Conservation (phyloP, 148 eudicot genomes). For the Rhododendron ovatum region DNA sequence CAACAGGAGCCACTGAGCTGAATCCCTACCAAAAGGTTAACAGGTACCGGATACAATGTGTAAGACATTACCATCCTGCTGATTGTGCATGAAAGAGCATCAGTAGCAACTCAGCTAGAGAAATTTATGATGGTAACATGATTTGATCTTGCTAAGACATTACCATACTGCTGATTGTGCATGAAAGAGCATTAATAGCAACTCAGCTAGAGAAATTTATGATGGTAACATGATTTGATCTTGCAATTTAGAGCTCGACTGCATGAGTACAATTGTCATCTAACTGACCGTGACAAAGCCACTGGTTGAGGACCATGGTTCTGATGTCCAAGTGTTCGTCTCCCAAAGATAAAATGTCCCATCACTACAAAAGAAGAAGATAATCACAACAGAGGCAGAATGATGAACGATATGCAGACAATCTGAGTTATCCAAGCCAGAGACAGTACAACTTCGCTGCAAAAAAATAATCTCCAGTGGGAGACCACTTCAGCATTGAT, state of each 20-base stretch:
- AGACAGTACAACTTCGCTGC: conserved; percentile 81
- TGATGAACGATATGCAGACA: not conserved
- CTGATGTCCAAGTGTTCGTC: conserved; percentile 94
- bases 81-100: not conserved
- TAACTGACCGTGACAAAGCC: conserved; percentile 81
- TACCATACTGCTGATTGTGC: not conserved
- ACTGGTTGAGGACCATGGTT: conserved; percentile 85
- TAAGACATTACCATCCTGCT: not conserved
- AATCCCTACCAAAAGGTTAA: not conserved
- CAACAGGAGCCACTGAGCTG: not conserved
- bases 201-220: not conserved
- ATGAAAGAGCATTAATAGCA: not conserved
- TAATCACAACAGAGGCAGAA: not conserved
- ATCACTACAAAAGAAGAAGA: conserved; percentile 50
- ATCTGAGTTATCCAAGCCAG: conserved; percentile 5
- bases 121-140: not conserved
- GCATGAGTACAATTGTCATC: not conserved
- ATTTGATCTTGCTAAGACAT: not conserved
- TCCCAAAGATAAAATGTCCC: conserved; percentile 99
- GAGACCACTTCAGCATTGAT: conserved; percentile 89
- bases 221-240: not conserved
- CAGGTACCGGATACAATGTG: not conserved
- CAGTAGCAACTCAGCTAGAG: not conserved
- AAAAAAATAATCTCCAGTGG: conserved; percentile 90
- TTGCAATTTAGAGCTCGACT: not conserved